phyloP scores from a whole-genome alignment of 2,329 filamentous ascomycete species.

The Colletotrichum theobromicola region DNA sequence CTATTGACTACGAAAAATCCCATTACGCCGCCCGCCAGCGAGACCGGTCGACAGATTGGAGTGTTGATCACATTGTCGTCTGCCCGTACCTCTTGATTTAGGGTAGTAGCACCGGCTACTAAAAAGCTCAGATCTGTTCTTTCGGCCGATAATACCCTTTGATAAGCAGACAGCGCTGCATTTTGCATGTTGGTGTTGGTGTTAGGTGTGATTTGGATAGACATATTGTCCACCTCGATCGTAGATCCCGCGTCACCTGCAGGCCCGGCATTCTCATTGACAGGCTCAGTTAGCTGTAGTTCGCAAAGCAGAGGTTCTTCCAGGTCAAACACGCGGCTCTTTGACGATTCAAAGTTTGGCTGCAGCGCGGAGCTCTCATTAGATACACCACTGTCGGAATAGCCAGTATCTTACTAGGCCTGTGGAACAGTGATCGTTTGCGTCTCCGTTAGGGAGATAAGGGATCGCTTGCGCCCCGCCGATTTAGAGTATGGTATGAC shows the following conservation, averaged over 20 bases:
- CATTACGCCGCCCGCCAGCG: background rate
- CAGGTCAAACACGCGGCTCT: too few relatives aligned
- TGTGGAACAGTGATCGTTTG: too few relatives aligned
- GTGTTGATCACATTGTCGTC: background rate
- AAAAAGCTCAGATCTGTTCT: background rate
- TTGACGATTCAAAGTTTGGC: too few relatives aligned
- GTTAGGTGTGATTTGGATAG: background rate
- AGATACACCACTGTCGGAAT: background rate
- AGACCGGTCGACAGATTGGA: background rate
- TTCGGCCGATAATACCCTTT: background rate
- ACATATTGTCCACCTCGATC: background rate
- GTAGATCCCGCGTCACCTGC: background rate
- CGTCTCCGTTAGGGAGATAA: too few relatives aligned
- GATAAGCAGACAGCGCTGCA: background rate
- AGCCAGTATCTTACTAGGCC: background rate
- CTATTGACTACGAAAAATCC: background rate
- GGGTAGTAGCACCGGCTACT: background rate
- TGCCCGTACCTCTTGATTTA: background rate
- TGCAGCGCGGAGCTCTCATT: too few relatives aligned
- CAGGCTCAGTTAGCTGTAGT: background rate
- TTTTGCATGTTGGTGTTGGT: background rate
- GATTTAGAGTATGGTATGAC: background rate
- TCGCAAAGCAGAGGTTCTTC: background rate
- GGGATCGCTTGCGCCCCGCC: background rate
- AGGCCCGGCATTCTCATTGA: background rate